Conservation (phyloP, 1,139 yeast genomes). For the Neolecta irregularis region DNA sequence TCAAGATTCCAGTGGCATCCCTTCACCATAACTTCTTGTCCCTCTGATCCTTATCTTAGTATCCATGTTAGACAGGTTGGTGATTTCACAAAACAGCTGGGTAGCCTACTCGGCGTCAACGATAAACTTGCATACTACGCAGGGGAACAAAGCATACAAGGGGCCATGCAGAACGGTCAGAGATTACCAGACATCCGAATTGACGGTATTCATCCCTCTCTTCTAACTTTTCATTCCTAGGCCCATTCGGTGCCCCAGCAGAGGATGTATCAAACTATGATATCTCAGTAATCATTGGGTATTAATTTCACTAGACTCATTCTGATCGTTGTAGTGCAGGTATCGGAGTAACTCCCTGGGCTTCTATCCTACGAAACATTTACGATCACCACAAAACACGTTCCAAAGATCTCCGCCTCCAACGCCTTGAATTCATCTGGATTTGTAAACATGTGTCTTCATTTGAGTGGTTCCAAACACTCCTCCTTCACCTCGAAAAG, state of each 20-base stretch:
- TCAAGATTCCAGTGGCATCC: conserved; percentile 9
- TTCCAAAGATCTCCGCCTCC: conserved; percentile 1
- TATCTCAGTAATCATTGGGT: conserved; percentile 2
- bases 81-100: conserved; percentile 4
- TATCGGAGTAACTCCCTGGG: conserved; percentile 4
- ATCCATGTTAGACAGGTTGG: conserved; percentile 6
- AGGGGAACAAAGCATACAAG: conserved; percentile 1
- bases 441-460: conserved; percentile 2
- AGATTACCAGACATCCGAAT: conserved; percentile 2
- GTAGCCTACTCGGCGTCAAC: conserved; percentile 4
- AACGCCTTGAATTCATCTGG: conserved; percentile 5
- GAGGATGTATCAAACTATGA: conserved; percentile 3
- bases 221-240: too few relatives aligned
- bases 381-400: background rate
- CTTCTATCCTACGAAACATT: conserved; percentile 1
- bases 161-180: conserved; percentile 1
- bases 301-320: too few relatives aligned
- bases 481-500: background rate
- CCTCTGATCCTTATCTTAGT: conserved; percentile 3
- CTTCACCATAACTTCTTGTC: conserved; percentile 8
- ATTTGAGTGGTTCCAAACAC: conserved; percentile 3
- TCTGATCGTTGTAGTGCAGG: too few relatives aligned
- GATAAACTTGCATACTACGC: too few relatives aligned
- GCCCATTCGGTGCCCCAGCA: conserved; percentile 6
- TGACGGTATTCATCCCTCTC: too few relatives aligned